Conservation (phyloP, 2,329 filamentous ascomycete species). For the Pyricularia sp. region DNA sequence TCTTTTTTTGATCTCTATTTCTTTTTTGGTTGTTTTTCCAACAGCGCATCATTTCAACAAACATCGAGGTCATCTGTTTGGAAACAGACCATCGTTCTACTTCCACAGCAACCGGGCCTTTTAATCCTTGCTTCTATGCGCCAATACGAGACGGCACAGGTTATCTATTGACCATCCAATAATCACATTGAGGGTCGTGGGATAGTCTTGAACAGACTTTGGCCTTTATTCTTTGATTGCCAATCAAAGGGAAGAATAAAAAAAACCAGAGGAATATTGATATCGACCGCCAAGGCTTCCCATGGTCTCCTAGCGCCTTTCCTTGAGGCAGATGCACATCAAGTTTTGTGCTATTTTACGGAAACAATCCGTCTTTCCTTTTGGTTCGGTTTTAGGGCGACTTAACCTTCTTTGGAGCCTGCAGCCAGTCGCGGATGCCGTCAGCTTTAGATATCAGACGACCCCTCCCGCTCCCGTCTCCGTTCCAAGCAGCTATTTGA, state of each 20-base stretch:
- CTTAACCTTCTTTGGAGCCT: neutral
- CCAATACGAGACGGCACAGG: neutral
- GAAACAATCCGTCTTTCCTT: neutral
- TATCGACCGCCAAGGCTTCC: neutral
- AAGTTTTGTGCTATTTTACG: neutral
- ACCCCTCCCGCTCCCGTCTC: neutral
- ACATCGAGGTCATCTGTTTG: neutral
- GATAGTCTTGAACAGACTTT: neutral
- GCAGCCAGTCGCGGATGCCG: neutral
- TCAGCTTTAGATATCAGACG: neutral
- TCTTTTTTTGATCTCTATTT: neutral
- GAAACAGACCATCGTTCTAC: neutral
- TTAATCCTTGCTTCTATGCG: neutral
- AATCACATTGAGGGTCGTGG: neutral
- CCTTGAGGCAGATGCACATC: neutral
- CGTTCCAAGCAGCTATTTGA: neutral
- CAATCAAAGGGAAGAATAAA: neutral
- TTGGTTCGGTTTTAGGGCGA: neutral
- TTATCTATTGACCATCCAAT: neutral
- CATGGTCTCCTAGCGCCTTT: neutral
- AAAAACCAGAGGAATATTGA: neutral
- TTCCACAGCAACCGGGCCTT: neutral
- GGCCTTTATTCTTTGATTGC: neutral
- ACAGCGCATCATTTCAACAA: neutral
- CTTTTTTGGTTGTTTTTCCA: neutral